Conservation (phyloP, 352 stramenopile genomes). For the Pythium coloratum region DNA sequence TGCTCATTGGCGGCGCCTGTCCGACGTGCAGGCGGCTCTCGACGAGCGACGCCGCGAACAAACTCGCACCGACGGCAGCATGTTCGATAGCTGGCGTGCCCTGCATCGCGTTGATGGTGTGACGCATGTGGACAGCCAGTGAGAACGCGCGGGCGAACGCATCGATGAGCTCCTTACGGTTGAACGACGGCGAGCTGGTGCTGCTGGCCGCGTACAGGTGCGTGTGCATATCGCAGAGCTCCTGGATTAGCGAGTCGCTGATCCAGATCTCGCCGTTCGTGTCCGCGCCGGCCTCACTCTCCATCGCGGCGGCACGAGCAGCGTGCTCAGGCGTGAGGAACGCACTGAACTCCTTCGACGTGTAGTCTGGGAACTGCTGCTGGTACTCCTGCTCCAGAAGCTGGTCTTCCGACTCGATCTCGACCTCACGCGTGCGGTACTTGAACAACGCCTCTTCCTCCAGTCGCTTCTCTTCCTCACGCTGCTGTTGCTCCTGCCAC, state of each 20-base stretch:
- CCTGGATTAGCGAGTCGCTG: conserved; percentile 71
- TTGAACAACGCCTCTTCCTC: conserved; percentile 82
- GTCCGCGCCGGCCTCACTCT: neutral
- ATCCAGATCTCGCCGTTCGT: conserved; percentile 56
- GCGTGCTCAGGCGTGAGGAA: conserved; percentile 54
- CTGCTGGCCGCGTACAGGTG: conserved; percentile 58
- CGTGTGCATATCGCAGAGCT: conserved; percentile 67
- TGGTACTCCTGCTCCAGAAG: conserved; percentile 87
- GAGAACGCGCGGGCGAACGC: conserved; percentile 74
- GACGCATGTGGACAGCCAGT: conserved; percentile 64
- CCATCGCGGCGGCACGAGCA: conserved; percentile 6
- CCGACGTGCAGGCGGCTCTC: conserved; percentile 61
- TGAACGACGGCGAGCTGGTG: conserved; percentile 8
- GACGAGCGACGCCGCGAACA: conserved; percentile 71
- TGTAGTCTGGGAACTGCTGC: conserved; percentile 94
- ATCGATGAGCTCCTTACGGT: conserved; percentile 48
- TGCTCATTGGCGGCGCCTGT: conserved; percentile 52
- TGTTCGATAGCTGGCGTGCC: conserved; percentile 42
- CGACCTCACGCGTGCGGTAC: conserved; percentile 81
- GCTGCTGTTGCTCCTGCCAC: conserved; percentile 82
- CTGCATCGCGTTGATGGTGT: conserved; percentile 59
- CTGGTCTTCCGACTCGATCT: conserved; percentile 83
- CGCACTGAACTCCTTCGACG: conserved; percentile 57
- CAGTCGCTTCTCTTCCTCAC: conserved; percentile 68
- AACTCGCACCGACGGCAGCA: conserved; percentile 47